Evolutionary conservation across 1,139 yeast genomes (phyloP).

Genomic region (Wickerhamiella infanticola): DNA sequence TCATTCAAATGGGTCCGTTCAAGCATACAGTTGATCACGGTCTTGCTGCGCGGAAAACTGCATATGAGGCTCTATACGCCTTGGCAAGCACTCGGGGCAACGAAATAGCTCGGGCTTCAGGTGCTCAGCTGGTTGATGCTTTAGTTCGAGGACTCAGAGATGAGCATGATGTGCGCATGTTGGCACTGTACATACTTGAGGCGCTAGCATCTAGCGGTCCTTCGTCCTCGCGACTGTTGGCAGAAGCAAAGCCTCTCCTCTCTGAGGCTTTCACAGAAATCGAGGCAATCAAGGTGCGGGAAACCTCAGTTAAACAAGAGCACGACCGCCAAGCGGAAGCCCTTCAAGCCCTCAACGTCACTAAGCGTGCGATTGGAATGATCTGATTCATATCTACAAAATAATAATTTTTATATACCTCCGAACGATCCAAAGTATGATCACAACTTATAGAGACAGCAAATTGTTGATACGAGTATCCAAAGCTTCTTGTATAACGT

Average conservation of each 20-base stretch:
- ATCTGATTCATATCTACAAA: no score
- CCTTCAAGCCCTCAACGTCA: conserved; percentile 3
- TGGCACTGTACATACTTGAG: conserved; percentile 27
- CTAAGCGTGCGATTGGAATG: background rate
- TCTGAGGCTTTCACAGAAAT: conserved; percentile 23
- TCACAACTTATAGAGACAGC: background rate
- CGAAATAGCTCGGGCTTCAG: conserved; percentile 20
- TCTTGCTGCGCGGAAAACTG: conserved; percentile 53
- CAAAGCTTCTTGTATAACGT: conserved; percentile 1
- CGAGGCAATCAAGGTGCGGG: conserved; percentile 28
- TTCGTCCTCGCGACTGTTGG: conserved; percentile 9
- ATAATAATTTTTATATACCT: background rate
- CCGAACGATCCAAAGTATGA: background rate
- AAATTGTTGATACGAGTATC: background rate
- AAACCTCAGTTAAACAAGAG: conserved; percentile 36
- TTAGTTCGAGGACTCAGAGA: conserved; percentile 28
- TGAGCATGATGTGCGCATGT: conserved; percentile 32
- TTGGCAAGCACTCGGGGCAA: conserved; percentile 19
- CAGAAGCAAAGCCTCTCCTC: conserved; percentile 16
- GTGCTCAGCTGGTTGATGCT: conserved; percentile 20
- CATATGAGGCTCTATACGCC: conserved; percentile 56
- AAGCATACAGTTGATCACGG: conserved; percentile 74
- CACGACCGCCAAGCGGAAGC: conserved; percentile 31
- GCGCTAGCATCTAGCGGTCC: conserved; percentile 21
- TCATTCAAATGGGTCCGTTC: conserved; percentile 77